Evolutionary conservation across 345 rosid species (phyloP).

Genomic region (Hypericum perforatum): DNA sequence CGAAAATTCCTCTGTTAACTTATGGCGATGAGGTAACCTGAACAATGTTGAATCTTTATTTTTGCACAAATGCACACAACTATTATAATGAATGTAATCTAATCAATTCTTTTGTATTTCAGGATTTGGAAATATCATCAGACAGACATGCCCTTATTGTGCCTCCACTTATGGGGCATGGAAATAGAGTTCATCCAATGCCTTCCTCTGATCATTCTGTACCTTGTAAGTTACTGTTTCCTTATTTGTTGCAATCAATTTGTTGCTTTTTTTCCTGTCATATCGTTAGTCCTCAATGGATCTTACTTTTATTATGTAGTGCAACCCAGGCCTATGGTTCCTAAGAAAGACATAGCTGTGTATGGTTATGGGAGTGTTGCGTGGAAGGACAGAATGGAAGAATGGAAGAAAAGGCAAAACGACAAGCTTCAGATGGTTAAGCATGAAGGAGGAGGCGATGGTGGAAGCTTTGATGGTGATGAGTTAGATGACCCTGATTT

Average conservation of each 20-base stretch:
- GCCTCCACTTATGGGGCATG: conserved; percentile 62
- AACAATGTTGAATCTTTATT: neutral
- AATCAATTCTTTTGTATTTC: conserved; percentile 4
- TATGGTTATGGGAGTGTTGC: conserved; percentile 97
- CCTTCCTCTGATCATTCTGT: conserved; percentile 55
- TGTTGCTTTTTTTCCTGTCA: neutral
- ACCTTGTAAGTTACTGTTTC: conserved; percentile 45
- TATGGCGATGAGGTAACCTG: conserved; percentile 70
- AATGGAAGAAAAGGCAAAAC: conserved; percentile 76
- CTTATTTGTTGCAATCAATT: neutral
- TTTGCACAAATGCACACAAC: neutral
- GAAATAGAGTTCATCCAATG: conserved; percentile 63
- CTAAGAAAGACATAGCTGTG: conserved; percentile 71
- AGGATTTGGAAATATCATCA: conserved; percentile 80
- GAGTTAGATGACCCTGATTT: conserved; percentile 73
- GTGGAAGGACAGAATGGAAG: conserved; percentile 95
- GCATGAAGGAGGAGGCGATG: conserved; percentile 62
- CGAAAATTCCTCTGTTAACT: conserved; percentile 84
- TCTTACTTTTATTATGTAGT: conserved; percentile 30
- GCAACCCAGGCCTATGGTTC: conserved; percentile 90
- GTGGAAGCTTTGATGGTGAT: conserved; percentile 44
- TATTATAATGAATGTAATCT: neutral
- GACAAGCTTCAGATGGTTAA: conserved; percentile 78
- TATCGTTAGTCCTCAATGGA: neutral
- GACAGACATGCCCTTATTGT: conserved; percentile 84